A percentile compares a stretch with the other conserved stretches of the same genome.
Evolutionary conservation across 202 grass and related monocot genomes (phyloP).

Genomic region (Musa balbisiana): DNA sequence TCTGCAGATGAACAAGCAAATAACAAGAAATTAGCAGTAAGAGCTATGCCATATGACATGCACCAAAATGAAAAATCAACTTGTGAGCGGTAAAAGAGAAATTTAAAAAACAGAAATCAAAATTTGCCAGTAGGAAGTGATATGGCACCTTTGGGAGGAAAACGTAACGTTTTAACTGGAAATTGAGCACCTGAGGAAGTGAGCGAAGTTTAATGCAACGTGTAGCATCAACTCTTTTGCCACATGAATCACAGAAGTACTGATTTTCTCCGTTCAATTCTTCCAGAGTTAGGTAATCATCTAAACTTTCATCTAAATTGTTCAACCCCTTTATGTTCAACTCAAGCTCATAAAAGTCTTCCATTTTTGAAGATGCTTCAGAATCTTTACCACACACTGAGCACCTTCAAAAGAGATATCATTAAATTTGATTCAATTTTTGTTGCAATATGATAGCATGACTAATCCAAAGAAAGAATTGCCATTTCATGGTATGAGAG

Average conservation of each 20-base stretch:
- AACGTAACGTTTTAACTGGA: conserved; percentile 88
- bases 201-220: conserved; percentile 84
- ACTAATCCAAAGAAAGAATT: not conserved
- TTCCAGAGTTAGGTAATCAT: conserved; percentile 83
- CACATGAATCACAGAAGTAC: conserved; percentile 82
- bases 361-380: conserved; percentile 90
- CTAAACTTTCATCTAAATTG: conserved; percentile 85
- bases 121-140: not conserved
- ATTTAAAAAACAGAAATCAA: not conserved
- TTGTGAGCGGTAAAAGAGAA: conserved; percentile 4
- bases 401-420: conserved; percentile 54
- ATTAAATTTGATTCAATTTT: conserved; percentile 24
- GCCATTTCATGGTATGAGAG: not conserved
- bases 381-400: conserved; percentile 87
- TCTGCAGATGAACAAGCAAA: conserved; percentile 34
- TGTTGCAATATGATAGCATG: conserved; percentile 4
- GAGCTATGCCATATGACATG: conserved; percentile 17
- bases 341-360: conserved; percentile 95
- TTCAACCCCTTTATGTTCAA: conserved; percentile 95
- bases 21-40: conserved; percentile 15
- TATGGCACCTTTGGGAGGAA: conserved; percentile 82
- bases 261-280: conserved; percentile 87
- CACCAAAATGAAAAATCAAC: conserved; percentile 21
- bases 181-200: conserved; percentile 84
- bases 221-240: conserved; percentile 76